Evolutionary conservation across 1,139 yeast genomes (phyloP), one percentile per base, ranked within the genome.

Genomic region (Suhomyces anneliseae): DNA sequence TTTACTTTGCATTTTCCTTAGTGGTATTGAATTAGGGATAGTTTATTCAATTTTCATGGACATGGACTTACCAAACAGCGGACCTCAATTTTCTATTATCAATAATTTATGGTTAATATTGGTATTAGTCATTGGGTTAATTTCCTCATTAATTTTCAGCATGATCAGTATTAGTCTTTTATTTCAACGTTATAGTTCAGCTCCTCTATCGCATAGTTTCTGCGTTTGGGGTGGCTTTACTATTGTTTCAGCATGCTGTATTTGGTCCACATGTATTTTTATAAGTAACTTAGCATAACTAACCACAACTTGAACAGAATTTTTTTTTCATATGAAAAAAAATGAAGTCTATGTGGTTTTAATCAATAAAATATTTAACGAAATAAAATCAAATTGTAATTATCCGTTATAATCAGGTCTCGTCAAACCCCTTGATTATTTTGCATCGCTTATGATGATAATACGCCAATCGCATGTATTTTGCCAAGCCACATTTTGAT

Each of bases 11-110:
- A 53, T 70, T 9, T 73, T 75, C 53, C 62, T 74, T 12, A 64
- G 74, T 10, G 77, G 78, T n/a, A 66, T 74, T 33, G 76, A 72
- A 50, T 56, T 70, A 31, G 80, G 79, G 4, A 70, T 74, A n/a
- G 63, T 74, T 10, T 70, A 68, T 54, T 68, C 73, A 38, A 59
- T 74, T 7, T 54, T 69, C 27, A 55, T 59, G 42, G 55, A 57
- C 34, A 58, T 63, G 39, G 62, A 58, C 27, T 19, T 43, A 11
- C 46, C 46, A 6, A 62, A 57, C 7, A 55, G 56, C 29, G 40
- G 39, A 8, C 33, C 45, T 11, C 57, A 57, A 40, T 63, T 73
- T 42, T 51, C 59, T 27, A 51, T 72, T 19, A 44, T 57, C 32
- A 64, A 71, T 46, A 74, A 74, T 51, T 52, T 70, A 24, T 61